Evolutionary conservation across 768 basidiomycete species (phyloP).

Genomic region (Suillus fuscotomentosus): DNA sequence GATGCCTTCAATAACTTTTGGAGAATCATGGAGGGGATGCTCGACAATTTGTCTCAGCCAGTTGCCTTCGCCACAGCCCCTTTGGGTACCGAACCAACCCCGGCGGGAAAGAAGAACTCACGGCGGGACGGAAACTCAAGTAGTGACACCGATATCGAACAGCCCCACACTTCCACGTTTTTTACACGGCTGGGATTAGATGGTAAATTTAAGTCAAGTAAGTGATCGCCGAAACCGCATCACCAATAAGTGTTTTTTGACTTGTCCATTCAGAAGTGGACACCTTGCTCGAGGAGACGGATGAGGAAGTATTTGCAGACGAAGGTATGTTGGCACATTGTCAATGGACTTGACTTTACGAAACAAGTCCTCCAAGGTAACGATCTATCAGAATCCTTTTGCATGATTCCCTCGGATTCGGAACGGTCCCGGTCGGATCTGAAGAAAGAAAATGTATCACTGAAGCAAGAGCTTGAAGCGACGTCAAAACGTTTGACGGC

Average conservation of each 20-base stretch:
- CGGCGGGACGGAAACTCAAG: constrained; percentile 53
- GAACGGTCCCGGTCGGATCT: constrained; percentile 49
- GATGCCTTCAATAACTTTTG: constrained; percentile 90
- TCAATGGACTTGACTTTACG: background rate
- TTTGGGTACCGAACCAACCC: constrained; percentile 43
- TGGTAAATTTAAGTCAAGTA: constrained; percentile 20
- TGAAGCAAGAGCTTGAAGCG: constrained; percentile 60
- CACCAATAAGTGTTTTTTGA: background rate
- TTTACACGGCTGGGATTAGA: constrained; percentile 41
- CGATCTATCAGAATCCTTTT: constrained; percentile 80
- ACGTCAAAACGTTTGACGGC: constrained; percentile 57
- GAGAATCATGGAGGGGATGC: constrained; percentile 83
- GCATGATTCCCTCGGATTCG: constrained; percentile 62
- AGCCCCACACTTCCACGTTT: constrained; percentile 57
- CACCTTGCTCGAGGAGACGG: constrained; percentile 42
- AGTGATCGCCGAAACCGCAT: background rate
- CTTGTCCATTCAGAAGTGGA: constrained; percentile 16
- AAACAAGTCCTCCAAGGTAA: constrained; percentile 40
- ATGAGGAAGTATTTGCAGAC: constrained; percentile 61
- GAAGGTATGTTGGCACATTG: constrained; percentile 45
- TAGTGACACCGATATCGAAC: constrained; percentile 70
- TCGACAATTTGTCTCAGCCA: constrained; percentile 81
- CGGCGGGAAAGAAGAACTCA: constrained; percentile 22
- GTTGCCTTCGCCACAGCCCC: constrained; percentile 82
- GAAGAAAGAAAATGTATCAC: constrained; percentile 63